Conservation (phyloP, 352 stramenopile species). For the Phytophthora capsici region DNA sequence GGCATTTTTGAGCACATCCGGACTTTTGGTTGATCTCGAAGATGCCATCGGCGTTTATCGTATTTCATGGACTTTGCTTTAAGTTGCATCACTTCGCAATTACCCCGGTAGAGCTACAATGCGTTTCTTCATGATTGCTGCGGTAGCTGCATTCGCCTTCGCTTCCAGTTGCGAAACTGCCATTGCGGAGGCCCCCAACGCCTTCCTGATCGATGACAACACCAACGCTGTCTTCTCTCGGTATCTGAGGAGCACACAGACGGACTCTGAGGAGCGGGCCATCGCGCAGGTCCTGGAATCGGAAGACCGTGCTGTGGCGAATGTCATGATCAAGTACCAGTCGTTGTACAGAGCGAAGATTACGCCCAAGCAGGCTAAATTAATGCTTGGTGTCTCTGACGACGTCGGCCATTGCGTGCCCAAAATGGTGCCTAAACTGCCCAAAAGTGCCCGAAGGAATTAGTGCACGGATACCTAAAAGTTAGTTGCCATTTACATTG, state of each 20-base stretch:
- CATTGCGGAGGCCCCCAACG: conserved; percentile 2
- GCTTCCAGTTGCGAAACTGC: conserved; percentile 6
- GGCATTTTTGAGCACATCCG: too few relatives aligned
- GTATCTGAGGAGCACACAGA: conserved; percentile 6
- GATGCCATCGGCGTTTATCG: conserved; percentile 17
- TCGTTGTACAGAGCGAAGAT: conserved; percentile 12
- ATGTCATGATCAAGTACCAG: neutral
- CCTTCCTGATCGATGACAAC: neutral
- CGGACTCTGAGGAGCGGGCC: conserved; percentile 7
- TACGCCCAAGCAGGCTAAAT: conserved; percentile 5
- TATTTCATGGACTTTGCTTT: conserved; percentile 12
- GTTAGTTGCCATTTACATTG: too few relatives aligned
- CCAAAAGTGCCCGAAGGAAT: too few relatives aligned
- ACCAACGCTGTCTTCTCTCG: neutral
- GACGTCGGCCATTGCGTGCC: too few relatives aligned
- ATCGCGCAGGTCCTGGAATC: neutral
- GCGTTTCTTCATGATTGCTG: conserved; percentile 13
- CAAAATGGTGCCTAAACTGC: too few relatives aligned
- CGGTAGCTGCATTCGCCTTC: conserved; percentile 9
- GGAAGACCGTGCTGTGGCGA: neutral
- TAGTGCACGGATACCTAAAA: too few relatives aligned
- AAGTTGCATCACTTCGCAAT: conserved; percentile 8
- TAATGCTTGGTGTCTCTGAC: neutral
- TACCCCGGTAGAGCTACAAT: conserved; percentile 4
- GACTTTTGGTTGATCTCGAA: conserved; percentile 11